phyloP scores from a whole-genome alignment of 1,139 yeast genomes.

The Scheffersomyces insectosa region DNA sequence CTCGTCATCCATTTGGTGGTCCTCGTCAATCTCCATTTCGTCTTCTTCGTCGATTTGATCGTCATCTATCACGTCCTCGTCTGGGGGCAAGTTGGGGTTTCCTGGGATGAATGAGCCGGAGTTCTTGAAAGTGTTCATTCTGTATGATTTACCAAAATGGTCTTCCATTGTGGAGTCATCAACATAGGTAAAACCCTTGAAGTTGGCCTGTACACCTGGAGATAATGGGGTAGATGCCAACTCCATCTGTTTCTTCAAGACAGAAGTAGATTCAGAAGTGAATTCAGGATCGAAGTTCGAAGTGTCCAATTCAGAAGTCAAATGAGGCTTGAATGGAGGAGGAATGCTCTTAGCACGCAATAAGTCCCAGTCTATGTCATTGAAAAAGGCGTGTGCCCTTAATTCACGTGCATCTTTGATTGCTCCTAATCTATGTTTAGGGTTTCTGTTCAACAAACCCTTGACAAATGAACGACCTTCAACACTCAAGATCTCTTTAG shows the following conservation, averaged over 20 bases:
- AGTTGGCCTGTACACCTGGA: constrained; percentile 93
- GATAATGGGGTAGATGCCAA: constrained; percentile 80
- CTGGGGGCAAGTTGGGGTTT: constrained; percentile 76
- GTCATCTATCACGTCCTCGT: constrained; percentile 80
- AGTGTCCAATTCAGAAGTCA: constrained; percentile 87
- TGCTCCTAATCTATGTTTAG: constrained; percentile 91
- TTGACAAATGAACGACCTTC: constrained; percentile 95
- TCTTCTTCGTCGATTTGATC: constrained; percentile 63
- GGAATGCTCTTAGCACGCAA: constrained; percentile 81
- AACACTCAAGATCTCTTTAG: constrained; percentile 86
- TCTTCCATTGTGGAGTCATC: constrained; percentile 94
- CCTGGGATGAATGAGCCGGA: constrained; percentile 78
- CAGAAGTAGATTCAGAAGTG: constrained; percentile 86
- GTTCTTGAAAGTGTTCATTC: constrained; percentile 52
- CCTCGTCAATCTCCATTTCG: constrained; percentile 54
- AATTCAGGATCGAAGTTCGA: constrained; percentile 97
- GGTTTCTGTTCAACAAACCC: constrained; percentile 91
- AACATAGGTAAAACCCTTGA: constrained; percentile 93
- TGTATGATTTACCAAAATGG: constrained; percentile 56
- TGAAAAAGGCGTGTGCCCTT: constrained; percentile 86
- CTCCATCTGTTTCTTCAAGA: constrained; percentile 66
- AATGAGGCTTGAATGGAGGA: constrained; percentile 96
- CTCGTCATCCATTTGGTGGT: constrained; percentile 52
- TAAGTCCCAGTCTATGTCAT: constrained; percentile 86
- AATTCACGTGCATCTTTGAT: constrained; percentile 88